Base-by-base conservation (phyloP, 2,329 filamentous ascomycete species). In the Cordyceps javanica region DNA sequence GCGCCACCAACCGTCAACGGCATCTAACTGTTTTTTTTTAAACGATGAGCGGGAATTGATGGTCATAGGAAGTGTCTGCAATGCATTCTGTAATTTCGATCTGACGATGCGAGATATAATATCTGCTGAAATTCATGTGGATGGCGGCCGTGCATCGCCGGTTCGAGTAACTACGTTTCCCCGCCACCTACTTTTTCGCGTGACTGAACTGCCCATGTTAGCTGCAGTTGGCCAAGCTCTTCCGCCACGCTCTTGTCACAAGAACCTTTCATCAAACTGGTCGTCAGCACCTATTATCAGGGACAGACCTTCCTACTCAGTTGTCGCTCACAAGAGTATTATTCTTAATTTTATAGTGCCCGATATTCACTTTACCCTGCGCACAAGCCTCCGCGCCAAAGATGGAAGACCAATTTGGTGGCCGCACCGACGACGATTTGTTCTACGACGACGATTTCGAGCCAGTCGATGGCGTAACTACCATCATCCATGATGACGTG, bases 361-460 rank as follows among this genome's bases (percentile, higher is more conserved):
- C 28, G 13, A 44, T 10, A 19, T 16, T 32, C 38, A 28, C 38
- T 23, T 21, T 54, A 19, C 39, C 19, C 21, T 46, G 41, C 30
- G 26, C 38, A 39, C 10, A 23, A 42, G 30, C 42, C 52, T 39
- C 38, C 16, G 13, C 41, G 16, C 49, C 10, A 23, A n/a, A 42
- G 61, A 84, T 84, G 82, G 81, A 84, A 23, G 82, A 85, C 62
- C 82, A 85, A 65, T 85, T 84, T 62, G 77, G 78, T 59, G 82
- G 81, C 49, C 76, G 82, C 21, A 85, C 82, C 46, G 82, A 85
- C 65, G 82, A 85, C 63, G 82, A 84, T 65, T 75, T 85, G 59
- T 85, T 85, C 66, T 78, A 79, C 60, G 82, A 85, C 62, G 82
- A 85, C 64, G 82, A 85, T 64, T 83, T 85, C 59, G 82, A 85